A percentile compares a stretch with the other conserved stretches of the same genome.
Evolutionary conservation across 306 rosid species (phyloP).

Genomic region (Herpetospermum pedunculosum): DNA sequence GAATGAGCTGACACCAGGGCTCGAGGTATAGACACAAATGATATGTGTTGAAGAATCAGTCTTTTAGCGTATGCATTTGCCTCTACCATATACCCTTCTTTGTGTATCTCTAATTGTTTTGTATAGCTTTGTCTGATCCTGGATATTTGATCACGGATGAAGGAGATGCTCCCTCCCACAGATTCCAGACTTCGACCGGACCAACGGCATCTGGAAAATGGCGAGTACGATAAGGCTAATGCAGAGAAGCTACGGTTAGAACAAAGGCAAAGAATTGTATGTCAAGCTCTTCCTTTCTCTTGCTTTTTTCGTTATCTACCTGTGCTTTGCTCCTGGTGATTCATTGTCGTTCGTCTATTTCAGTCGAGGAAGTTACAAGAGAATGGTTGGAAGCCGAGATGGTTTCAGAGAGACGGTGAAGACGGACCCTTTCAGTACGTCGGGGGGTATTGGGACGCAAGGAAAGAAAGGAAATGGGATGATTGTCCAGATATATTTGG

Average conservation of each 20-base stretch:
- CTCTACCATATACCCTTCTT: slow-evolving; percentile 19
- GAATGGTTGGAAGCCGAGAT: slow-evolving; percentile 83
- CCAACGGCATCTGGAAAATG: slow-evolving; percentile 90
- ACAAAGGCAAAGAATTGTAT: slow-evolving; percentile 91
- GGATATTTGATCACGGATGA: slow-evolving; percentile 90
- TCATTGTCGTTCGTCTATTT: background rate
- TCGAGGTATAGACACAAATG: slow-evolving; percentile 52
- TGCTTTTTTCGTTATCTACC: background rate
- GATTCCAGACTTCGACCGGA: slow-evolving; percentile 97
- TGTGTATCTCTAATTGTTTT: slow-evolving; percentile 36
- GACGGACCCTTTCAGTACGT: slow-evolving; percentile 51
- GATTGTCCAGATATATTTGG: slow-evolving; percentile 83
- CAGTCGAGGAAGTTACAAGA: slow-evolving; percentile 93
- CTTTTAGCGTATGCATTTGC: slow-evolving; percentile 19
- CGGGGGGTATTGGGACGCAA: slow-evolving; percentile 92
- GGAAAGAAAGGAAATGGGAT: slow-evolving; percentile 53
- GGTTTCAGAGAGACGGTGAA: slow-evolving; percentile 67
- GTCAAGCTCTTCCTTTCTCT: slow-evolving; percentile 11
- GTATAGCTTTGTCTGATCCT: slow-evolving; percentile 73
- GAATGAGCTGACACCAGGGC: slow-evolving; percentile 73
- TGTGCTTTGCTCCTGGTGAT: background rate
- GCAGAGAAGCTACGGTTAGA: slow-evolving; percentile 83
- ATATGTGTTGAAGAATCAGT: slow-evolving; percentile 21
- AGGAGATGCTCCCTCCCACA: slow-evolving; percentile 99
- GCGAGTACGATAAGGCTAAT: slow-evolving; percentile 91